A percentile compares a stretch with the other conserved stretches of the same genome.
Evolutionary conservation across 371 early-diverging fungal species (phyloP).

Genomic region (Mortierella sp.): DNA sequence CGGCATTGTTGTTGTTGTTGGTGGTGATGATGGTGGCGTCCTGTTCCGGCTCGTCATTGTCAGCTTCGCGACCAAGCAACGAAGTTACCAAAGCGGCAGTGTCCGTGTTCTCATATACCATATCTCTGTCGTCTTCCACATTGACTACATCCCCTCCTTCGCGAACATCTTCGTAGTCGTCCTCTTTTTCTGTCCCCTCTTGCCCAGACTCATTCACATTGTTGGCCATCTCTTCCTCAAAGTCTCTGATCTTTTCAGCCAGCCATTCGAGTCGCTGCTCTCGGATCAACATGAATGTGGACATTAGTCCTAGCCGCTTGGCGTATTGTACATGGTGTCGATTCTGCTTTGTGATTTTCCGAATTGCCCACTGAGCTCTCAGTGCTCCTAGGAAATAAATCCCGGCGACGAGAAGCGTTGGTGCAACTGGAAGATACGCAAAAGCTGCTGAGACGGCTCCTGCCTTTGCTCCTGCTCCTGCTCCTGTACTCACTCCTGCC

Average conservation of each 20-base stretch:
- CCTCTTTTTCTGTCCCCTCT: not conserved
- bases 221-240: conserved; percentile 5
- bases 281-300: conserved; percentile 21
- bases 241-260: conserved; percentile 8
- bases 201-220: not conserved
- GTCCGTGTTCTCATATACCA: no score
- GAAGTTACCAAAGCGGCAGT: no score
- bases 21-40: no score
- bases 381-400: conserved; percentile 22
- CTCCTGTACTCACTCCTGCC: no score
- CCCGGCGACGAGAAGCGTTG: conserved; percentile 24
- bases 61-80: no score
- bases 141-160: not conserved
- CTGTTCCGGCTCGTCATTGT: no score
- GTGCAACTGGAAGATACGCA: conserved; percentile 19
- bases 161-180: conserved; percentile 4
- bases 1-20: not conserved
- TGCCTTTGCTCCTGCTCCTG: not conserved
- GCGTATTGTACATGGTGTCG: not conserved
- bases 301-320: conserved; percentile 7
- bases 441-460: not conserved
- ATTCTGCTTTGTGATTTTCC: conserved; percentile 8
- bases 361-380: conserved; percentile 12
- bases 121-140: no score
- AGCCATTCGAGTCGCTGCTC: conserved; percentile 35